Evolutionary conservation across 2,329 filamentous ascomycete genomes (phyloP).

Genomic region (Cercospora zeina): DNA sequence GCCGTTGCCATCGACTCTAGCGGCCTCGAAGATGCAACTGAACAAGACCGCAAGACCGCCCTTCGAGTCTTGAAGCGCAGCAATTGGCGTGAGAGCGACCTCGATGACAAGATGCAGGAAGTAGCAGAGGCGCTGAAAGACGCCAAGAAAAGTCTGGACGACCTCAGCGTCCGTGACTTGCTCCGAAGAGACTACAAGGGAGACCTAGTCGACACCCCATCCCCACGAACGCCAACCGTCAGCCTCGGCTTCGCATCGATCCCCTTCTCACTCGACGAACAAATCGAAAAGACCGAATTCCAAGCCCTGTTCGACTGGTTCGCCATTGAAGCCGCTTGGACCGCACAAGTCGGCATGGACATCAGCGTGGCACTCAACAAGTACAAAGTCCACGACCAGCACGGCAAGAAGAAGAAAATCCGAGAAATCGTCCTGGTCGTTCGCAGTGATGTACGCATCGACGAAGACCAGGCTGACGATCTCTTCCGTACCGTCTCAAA

Average conservation of each 20-base stretch:
- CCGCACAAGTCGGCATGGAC: conserved; percentile 48
- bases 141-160: conserved; percentile 48
- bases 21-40: conserved; percentile 44
- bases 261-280: conserved; percentile 50
- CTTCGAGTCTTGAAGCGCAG: conserved; percentile 47
- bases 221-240: conserved; percentile 50
- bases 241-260: conserved; percentile 51
- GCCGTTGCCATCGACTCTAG: conserved; percentile 52
- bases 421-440: conserved; percentile 51
- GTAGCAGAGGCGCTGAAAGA: conserved; percentile 45
- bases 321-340: conserved; percentile 52
- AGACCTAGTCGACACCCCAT: conserved; percentile 51
- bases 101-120: conserved; percentile 47
- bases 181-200: conserved; percentile 53
- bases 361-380: conserved; percentile 51
- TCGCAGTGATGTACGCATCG: conserved; percentile 49
- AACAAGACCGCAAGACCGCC: conserved; percentile 45
- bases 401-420: conserved; percentile 48
- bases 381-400: conserved; percentile 46
- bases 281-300: conserved; percentile 51
- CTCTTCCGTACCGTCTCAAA: conserved; percentile 46
- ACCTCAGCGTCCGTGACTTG: conserved; percentile 48
- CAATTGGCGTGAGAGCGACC: conserved; percentile 45
- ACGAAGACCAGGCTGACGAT: conserved; percentile 47
- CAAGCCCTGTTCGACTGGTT: conserved; percentile 53